A percentile compares a stretch with the other conserved stretches of the same genome.
Evolutionary conservation across 768 basidiomycete species (phyloP).

Genomic region (Phylloporus arenicola): DNA sequence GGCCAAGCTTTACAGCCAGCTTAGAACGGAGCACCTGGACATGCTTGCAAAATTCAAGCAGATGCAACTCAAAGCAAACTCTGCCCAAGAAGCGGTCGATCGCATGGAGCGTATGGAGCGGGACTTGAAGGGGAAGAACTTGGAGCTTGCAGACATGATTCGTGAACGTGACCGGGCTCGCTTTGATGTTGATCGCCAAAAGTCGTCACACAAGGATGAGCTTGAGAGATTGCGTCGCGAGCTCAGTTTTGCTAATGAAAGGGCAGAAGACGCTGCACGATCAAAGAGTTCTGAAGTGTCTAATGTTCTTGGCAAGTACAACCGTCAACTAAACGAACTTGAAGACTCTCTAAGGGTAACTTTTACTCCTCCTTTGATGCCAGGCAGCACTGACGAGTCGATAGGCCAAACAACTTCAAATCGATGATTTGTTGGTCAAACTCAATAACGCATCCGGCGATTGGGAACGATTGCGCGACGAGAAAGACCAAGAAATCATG

Average conservation of each 20-base stretch:
- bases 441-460: constrained; percentile 71
- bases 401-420: constrained; percentile 92
- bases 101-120: constrained; percentile 99
- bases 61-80: constrained; percentile 96
- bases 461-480: constrained; percentile 78
- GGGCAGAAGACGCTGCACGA: constrained; percentile 90
- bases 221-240: constrained; percentile 88
- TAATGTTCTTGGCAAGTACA: constrained; percentile 83
- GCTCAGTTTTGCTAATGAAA: constrained; percentile 90
- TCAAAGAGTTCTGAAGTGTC: constrained; percentile 94
- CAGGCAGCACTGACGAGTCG: constrained; percentile 11
- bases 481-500: constrained; percentile 95
- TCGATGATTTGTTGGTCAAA: constrained; percentile 85
- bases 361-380: neutral
- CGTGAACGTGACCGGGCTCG: constrained; percentile 93
- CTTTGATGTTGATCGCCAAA: constrained; percentile 91
- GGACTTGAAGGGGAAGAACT: constrained; percentile 96
- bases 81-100: constrained; percentile 96
- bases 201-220: constrained; percentile 93
- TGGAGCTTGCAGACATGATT: constrained; percentile 98
- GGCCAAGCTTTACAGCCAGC: constrained; percentile 97
- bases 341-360: constrained; percentile 89
- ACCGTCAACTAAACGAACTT: constrained; percentile 92
- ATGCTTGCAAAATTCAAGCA: constrained; percentile 97
- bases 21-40: constrained; percentile 95